These are phyloP conservation scores for Lathyrus aphaca DNA, from an alignment of 306 rosid species.

Conservation along the genomic window DNA sequence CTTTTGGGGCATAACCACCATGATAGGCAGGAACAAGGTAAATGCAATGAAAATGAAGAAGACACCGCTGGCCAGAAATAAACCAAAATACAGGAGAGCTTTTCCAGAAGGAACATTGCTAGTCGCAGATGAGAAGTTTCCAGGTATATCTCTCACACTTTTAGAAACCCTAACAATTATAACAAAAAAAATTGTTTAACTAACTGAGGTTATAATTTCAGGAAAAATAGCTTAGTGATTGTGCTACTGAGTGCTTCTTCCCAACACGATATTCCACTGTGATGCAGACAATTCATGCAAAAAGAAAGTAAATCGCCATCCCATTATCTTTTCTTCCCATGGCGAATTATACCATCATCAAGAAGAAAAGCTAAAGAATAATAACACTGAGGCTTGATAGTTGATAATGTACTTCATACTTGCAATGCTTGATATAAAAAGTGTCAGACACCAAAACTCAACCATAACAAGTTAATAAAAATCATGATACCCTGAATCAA, in stretches of 20 bases:
- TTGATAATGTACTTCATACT: constrained; percentile 9
- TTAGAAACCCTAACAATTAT: constrained; percentile 70
- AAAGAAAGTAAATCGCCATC: background rate
- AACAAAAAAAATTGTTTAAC: constrained; percentile 22
- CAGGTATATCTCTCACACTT: constrained; percentile 94
- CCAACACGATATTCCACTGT: constrained; percentile 24
- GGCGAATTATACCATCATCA: constrained; percentile 6
- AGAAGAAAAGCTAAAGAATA: background rate
- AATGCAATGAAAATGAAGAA: constrained; percentile 87
- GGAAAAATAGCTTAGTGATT: constrained; percentile 20
- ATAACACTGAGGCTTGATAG: background rate
- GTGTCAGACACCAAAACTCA: background rate
- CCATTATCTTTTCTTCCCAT: background rate
- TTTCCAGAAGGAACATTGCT: constrained; percentile 86
- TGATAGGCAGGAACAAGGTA: constrained; percentile 90
- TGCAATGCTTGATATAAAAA: background rate
- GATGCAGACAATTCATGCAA: background rate
- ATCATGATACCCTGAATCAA: background rate
- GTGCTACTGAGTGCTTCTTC: background rate
- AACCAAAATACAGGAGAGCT: constrained; percentile 83
- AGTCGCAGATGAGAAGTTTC: constrained; percentile 82
- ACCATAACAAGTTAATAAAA: background rate
- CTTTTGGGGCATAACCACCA: constrained; percentile 92
- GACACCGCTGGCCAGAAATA: constrained; percentile 80
- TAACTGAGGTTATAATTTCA: constrained; percentile 9